Evolutionary conservation across 495 filamentous ascomycete species (phyloP).

Genomic region (Lindgomyces ingoldianus): DNA sequence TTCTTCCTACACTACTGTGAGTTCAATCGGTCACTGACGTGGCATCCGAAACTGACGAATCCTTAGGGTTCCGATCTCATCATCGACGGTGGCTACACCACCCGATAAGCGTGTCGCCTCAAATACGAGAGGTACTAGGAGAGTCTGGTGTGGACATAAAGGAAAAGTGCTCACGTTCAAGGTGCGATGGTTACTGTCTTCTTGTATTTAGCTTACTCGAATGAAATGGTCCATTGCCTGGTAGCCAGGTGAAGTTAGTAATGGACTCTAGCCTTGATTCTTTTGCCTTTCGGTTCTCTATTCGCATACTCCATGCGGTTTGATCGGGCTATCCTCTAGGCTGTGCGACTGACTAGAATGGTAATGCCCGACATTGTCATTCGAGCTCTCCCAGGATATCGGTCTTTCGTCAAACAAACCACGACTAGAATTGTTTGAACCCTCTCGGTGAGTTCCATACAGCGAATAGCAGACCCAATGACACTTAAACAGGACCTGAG

Average conservation of each 20-base stretch:
- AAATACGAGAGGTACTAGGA: neutral
- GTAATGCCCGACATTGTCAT: no score
- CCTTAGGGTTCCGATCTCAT: constrained; percentile 61
- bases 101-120: constrained; percentile 28
- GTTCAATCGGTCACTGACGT: neutral
- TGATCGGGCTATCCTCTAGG: no score
- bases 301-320: no score
- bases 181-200: neutral
- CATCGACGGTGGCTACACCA: constrained; percentile 64
- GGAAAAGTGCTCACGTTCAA: neutral
- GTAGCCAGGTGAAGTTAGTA: neutral
- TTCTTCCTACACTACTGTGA: constrained; percentile 75
- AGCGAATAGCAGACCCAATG: no score
- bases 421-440: no score
- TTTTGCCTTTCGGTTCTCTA: no score
- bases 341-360: no score
- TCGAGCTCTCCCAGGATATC: no score
- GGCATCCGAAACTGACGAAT: constrained; percentile 2
- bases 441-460: no score
- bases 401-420: no score
- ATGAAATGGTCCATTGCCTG: neutral
- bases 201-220: constrained; percentile 8
- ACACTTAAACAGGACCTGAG: no score
- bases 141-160: neutral
- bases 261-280: no score